Evolutionary conservation across 2,329 filamentous ascomycete genomes (phyloP).

Genomic region (Elsinoe batatas): DNA sequence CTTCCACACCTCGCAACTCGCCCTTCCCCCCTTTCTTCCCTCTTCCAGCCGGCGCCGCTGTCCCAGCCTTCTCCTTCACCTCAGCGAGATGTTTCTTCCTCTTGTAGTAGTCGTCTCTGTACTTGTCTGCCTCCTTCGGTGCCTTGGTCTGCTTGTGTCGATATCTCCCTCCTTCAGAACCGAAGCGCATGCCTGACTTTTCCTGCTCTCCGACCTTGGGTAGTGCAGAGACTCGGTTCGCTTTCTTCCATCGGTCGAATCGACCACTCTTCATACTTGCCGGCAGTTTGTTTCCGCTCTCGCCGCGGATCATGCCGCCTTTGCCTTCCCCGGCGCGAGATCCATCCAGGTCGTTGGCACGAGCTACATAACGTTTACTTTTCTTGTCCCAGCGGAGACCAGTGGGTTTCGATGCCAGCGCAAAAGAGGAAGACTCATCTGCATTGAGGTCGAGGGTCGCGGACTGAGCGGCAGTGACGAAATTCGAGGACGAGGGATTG

Average conservation of each 20-base stretch:
- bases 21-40: constrained; percentile 54
- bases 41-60: constrained; percentile 38
- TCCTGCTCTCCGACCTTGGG: constrained; percentile 79
- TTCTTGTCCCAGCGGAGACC: constrained; percentile 95
- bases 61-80: constrained; percentile 65
- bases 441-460: constrained; percentile 88
- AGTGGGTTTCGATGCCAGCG: constrained; percentile 56
- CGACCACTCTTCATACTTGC: constrained; percentile 86
- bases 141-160: constrained; percentile 81
- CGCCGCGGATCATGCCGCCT: constrained; percentile 67
- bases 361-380: constrained; percentile 84
- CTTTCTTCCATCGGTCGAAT: constrained; percentile 85
- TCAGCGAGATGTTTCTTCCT: constrained; percentile 84
- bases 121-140: constrained; percentile 89
- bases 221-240: constrained; percentile 67
- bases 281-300: constrained; percentile 92
- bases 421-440: constrained; percentile 78
- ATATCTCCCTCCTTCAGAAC: constrained; percentile 47
- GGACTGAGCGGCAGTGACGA: constrained; percentile 76
- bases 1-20: constrained; percentile 72
- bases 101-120: constrained; percentile 77
- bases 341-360: constrained; percentile 90
- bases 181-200: constrained; percentile 25
- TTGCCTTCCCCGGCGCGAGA: constrained; percentile 42
- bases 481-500: constrained; percentile 68